Conservation (phyloP, 306 rosid genomes). For the Cucurbita argyrosperma region DNA sequence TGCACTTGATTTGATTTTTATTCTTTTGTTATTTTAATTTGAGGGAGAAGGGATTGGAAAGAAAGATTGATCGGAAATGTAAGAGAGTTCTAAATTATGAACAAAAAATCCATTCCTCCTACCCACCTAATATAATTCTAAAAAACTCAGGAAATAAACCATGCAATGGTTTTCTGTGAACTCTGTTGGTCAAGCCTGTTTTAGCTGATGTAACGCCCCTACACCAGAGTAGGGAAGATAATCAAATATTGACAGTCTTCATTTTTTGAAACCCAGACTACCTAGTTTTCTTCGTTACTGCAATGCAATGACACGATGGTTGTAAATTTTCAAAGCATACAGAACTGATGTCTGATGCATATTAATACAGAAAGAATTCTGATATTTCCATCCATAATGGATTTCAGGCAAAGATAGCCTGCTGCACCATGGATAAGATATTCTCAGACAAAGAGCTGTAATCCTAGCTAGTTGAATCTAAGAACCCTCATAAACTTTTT, state of each 20-base stretch:
- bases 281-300: too few species aligned
- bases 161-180: too few species aligned
- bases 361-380: not conserved
- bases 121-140: not conserved
- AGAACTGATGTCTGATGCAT: not conserved
- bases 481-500: too few species aligned
- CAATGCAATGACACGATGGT: too few species aligned
- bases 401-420: conserved; percentile 77
- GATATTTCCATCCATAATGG: not conserved
- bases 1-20: not conserved
- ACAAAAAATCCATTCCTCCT: not conserved
- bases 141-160: too few species aligned
- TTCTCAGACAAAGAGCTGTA: conserved; percentile 36
- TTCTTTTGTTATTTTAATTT: not conserved
- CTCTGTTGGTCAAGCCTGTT: too few species aligned
- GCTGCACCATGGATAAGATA: conserved; percentile 78
- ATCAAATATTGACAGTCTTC: too few species aligned
- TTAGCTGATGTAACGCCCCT: too few species aligned
- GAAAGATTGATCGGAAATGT: not conserved
- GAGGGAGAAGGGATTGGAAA: not conserved
- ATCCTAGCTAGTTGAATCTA: too few species aligned
- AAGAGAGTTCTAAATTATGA: not conserved
- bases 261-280: too few species aligned
- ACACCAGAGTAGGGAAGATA: too few species aligned
- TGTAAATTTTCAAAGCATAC: not conserved